Base-by-base conservation (phyloP, 163 green algal genomes). In the Picocystis sp. region DNA sequence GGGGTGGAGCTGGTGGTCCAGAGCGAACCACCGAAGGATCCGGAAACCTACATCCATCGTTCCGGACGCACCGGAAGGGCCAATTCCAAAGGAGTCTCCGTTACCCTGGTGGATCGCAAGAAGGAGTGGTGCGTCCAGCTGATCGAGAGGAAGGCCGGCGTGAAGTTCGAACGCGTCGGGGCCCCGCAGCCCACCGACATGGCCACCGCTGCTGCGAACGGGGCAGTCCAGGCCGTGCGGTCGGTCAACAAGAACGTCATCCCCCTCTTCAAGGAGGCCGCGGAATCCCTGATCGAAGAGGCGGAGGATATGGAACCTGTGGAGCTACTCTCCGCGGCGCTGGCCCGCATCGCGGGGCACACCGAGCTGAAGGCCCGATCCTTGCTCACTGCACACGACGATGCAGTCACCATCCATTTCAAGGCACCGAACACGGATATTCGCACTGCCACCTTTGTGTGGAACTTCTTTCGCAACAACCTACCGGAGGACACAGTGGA, bases 1-100 rank as follows among this genome's bases (percentile, higher is more conserved):
- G 77, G 78, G 22, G 80, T 99, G 23, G 87, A 95, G 61, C 78
- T 98, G 45, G 84, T 97, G 23, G 55, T 97, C 1, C 89, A 94
- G 73, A 35, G 55, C 24, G 63, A 61, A 47, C 52, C 52, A n/a
- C 14, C 33, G 11, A 60, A 67, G 52, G 69, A 80, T 47, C 76
- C 74, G 11, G 87, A 97, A 69, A 92, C 78, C 9, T 95, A 88
- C 63, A 85, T 87, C 47, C 80, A 92, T 63, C 63, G 74, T 13
- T 68, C 56, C 12, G 71, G 68, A 17, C 65, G 78, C 53, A 85
- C 69, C 22, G 69, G 69, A 3, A 47, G 67, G 24, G 80, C 81
- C 0, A 69, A 74, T 41, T 62, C 58, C 46, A 89, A 71, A 2
- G 91, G 91, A 51, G 75, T 87, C 13, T 92, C 66, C 59, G 77